These are phyloP conservation scores for Malus hybrid DNA, from an alignment of 331 rosid species.

Conservation along the genomic window DNA sequence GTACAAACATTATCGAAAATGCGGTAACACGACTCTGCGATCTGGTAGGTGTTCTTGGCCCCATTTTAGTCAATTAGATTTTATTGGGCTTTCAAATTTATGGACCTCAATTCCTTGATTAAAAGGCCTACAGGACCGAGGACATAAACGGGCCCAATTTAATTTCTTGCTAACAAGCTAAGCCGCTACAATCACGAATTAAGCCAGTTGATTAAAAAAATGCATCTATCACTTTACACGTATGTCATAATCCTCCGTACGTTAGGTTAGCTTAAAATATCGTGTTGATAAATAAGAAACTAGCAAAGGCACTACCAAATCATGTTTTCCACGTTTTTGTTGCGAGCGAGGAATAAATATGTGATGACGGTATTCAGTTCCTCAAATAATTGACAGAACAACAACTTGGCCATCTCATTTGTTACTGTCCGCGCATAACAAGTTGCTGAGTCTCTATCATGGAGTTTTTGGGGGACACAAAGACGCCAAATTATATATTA, in stretches of 20 bases:
- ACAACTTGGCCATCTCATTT: neutral
- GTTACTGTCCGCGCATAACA: neutral
- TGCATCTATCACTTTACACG: rapidly evolving
- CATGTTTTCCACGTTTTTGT: neutral
- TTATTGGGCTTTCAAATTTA: neutral
- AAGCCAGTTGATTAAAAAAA: neutral
- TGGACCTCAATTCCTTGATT: neutral
- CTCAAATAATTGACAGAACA: neutral
- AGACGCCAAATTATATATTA: no score
- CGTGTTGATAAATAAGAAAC: neutral
- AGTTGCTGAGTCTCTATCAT: neutral
- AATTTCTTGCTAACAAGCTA: neutral
- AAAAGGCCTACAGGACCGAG: neutral
- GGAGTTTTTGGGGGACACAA: neutral
- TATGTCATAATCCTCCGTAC: no score
- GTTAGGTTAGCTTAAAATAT: no score
- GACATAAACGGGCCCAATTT: neutral
- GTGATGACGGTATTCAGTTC: neutral
- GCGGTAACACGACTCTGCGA: neutral
- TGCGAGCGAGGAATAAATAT: no score
- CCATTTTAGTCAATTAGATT: neutral
- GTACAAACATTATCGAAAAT: no score
- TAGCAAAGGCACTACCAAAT: neutral
- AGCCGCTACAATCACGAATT: neutral
- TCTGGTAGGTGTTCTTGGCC: neutral